Conservation (phyloP, 345 rosid species). For the Arabidopsis arenosa region DNA sequence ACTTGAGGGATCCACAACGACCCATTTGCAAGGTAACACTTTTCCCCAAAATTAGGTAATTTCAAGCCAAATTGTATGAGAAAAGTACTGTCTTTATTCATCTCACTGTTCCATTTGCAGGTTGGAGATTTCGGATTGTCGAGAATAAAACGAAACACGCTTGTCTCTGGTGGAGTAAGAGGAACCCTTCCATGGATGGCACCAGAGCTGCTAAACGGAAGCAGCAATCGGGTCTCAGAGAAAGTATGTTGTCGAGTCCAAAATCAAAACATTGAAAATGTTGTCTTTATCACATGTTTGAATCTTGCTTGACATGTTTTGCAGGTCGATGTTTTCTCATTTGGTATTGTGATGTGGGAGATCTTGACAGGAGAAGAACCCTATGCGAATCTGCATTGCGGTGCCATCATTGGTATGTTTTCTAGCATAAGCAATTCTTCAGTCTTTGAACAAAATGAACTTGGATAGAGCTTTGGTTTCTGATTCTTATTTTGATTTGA, state of each 20-base stretch:
- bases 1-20: conserved; percentile 85
- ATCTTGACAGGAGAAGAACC: conserved; percentile 85
- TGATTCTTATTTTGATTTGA: not conserved
- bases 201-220: conserved; percentile 82
- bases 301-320: conserved; percentile 15
- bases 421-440: not conserved
- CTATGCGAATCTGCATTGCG: conserved; percentile 89
- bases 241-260: conserved; percentile 52
- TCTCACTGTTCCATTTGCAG: conserved; percentile 46
- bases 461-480: not conserved
- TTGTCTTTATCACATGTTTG: not conserved
- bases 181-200: conserved; percentile 99
- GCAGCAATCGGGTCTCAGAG: conserved; percentile 82
- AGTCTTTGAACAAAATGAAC: conserved; percentile 5
- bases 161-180: conserved; percentile 88
- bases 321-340: conserved; percentile 95
- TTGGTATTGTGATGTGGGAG: conserved; percentile 92
- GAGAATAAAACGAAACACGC: conserved; percentile 85
- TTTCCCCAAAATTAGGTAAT: not conserved
- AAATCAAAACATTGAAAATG: not conserved
- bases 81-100: not conserved
- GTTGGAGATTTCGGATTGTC: conserved; percentile 97
- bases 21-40: conserved; percentile 85
- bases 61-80: conserved; percentile 1
- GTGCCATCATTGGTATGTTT: conserved; percentile 84